Base-by-base conservation (phyloP, 208 protist genomes). In the Leishmania aethiopica region DNA sequence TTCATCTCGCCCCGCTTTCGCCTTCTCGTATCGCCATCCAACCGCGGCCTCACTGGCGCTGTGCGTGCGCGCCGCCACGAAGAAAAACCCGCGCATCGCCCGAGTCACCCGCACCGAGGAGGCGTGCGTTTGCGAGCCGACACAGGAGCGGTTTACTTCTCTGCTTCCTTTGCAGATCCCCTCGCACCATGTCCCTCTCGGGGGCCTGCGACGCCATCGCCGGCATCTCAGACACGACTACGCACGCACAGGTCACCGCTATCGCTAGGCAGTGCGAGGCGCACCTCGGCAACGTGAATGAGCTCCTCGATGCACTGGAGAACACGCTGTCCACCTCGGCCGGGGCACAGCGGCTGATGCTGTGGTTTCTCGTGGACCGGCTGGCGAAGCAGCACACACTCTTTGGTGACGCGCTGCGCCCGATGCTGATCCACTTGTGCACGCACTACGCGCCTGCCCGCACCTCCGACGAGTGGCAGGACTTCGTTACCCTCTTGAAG, bases 301-400 rank as follows among this genome's bases (percentile, higher is more conserved):
- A 91, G 17, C 89, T 98, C 28, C 82, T 97, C 10, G 95, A 98
- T 53, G 86, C 93, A 0, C 80, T 96, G 6, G 93, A 96, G 64
- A 96, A 95, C 75, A 82, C 91, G 3, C 83, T 98, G 15, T 86
- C 88, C 40, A 89, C 88, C 32, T 88, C 93, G 2, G 77, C 88
- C 1, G 89, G 84, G 1, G 47, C 60, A 1, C 89, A 95, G 79
- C 86, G 89, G 28, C 85, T 98, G 42, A 84, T 90, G 71, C 82
- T 97, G 78, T 98, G 95, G 95, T 88, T 93, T 72, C 90, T 98
- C n/a, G 86, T 98, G 35, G 95, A 98, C 78, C 85, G 89, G 5
- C 88, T 98, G 7, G 91, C 91, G 0, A 98, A 98, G 84, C 93
- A 97, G 77, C 93, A 97, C 83, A 71, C 49, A 19, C 85, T 93